Conservation (phyloP, 2,329 filamentous ascomycete species). For the Xylariaceae sp. region DNA sequence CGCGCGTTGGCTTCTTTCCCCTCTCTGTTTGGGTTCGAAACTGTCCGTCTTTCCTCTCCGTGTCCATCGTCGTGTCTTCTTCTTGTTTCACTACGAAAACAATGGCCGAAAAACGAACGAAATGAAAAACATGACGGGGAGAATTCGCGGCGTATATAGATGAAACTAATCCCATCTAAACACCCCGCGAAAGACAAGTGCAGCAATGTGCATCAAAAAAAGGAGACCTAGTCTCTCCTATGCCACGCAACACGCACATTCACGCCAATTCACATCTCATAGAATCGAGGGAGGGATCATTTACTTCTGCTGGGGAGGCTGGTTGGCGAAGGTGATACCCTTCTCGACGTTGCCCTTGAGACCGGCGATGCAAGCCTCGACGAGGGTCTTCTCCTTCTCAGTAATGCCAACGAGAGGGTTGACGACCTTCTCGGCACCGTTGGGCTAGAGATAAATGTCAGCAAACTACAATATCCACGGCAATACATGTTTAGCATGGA, state of each 20-base stretch:
- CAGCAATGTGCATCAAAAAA: slow-evolving; percentile 18
- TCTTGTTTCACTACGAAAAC: slow-evolving; percentile 26
- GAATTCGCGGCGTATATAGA: slow-evolving; percentile 10
- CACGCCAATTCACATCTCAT: slow-evolving; percentile 16
- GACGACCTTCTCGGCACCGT: slow-evolving; percentile 78
- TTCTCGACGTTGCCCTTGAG: slow-evolving; percentile 92
- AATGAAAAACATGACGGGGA: slow-evolving; percentile 2
- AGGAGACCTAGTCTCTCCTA: slow-evolving; percentile 16
- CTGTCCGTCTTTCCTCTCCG: slow-evolving; percentile 14
- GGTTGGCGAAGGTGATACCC: slow-evolving; percentile 84
- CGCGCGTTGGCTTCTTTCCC: slow-evolving; percentile 7
- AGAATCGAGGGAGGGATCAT: slow-evolving; percentile 35
- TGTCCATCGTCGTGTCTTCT: slow-evolving; percentile 13
- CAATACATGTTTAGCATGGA: not conserved
- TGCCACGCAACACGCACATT: slow-evolving; percentile 14
- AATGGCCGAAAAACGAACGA: slow-evolving; percentile 5
- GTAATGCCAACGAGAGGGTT: slow-evolving; percentile 74
- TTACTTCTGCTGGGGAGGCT: slow-evolving; percentile 87
- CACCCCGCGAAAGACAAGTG: slow-evolving; percentile 11
- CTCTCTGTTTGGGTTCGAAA: not conserved
- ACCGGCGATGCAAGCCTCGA: slow-evolving; percentile 68
- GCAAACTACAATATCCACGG: slow-evolving; percentile 6
- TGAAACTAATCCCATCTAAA: slow-evolving; percentile 14
- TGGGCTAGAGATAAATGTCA: slow-evolving; percentile 50
- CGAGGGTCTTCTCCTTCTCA: slow-evolving; percentile 82